Percentiles rank a stretch among this genome's conserved stretches.
These are phyloP conservation scores for Pseudisothecium myosuroides DNA, from an alignment of 225 moss, liverwort and hornwort genomes.

Conservation along the genomic window DNA sequence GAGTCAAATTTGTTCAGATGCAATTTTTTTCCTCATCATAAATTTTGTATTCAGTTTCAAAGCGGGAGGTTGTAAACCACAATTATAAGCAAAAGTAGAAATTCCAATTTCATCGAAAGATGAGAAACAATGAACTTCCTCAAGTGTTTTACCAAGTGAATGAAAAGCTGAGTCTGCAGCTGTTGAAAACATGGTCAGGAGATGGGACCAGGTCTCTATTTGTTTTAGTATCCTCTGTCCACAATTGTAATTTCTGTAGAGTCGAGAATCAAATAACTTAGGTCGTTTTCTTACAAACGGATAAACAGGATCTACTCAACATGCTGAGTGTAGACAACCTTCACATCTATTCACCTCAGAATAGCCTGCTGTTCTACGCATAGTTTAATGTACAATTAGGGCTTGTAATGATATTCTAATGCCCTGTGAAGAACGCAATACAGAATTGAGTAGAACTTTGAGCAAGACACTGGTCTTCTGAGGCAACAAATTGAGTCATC, in stretches of 20 bases:
- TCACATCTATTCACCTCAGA: not conserved
- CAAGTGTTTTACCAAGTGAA: not conserved
- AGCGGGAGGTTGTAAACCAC: not conserved
- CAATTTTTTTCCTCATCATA: not conserved
- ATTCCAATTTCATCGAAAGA: not conserved
- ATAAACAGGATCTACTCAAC: not conserved
- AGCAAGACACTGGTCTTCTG: not conserved
- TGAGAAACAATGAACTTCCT: not conserved
- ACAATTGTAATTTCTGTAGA: not conserved
- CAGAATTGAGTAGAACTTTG: too few species aligned
- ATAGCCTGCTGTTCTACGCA: not conserved
- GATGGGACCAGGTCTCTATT: not conserved
- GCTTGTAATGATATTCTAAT: not conserved
- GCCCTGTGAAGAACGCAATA: not conserved
- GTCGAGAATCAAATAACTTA: not conserved
- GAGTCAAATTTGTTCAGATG: not conserved
- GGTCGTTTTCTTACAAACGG: not conserved
- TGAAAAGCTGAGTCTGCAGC: not conserved
- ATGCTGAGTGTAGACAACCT: not conserved
- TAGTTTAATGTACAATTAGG: not conserved
- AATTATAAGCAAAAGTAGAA: not conserved
- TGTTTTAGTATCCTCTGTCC: not conserved
- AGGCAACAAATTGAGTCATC: not conserved
- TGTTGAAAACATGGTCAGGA: not conserved
- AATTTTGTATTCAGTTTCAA: not conserved